A percentile compares a stretch with the other conserved stretches of the same genome.
These are phyloP conservation scores for Phalaenopsis aphrodite DNA, from an alignment of 106 monocot species.

Conservation along the genomic window DNA sequence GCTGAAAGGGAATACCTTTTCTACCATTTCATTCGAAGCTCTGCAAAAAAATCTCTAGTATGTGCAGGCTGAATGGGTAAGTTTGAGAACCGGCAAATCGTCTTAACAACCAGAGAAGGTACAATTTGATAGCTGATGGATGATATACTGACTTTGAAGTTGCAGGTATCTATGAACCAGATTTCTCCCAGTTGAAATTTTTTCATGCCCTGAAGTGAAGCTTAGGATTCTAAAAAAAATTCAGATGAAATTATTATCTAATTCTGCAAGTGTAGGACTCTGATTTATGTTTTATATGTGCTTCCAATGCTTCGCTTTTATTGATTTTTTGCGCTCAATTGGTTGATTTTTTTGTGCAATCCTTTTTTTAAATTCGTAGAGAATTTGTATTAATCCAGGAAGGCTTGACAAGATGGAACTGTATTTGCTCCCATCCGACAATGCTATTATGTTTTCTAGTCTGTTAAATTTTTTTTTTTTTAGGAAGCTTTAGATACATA, in stretches of 20 bases:
- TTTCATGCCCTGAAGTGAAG: not conserved
- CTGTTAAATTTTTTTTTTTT: no score
- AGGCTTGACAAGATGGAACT: no score
- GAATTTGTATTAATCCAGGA: no score
- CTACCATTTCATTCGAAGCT: no score
- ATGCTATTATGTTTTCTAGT: no score
- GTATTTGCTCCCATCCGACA: no score
- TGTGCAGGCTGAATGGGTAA: no score
- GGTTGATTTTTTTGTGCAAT: not conserved
- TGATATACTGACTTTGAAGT: not conserved
- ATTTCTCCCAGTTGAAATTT: no score
- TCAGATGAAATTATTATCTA: not conserved
- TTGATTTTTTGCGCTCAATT: not conserved
- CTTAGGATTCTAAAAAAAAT: not conserved
- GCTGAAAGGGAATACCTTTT: not conserved
- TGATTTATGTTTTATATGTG: not conserved
- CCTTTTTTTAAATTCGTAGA: no score
- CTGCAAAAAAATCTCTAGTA: no score
- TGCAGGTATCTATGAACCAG: no score
- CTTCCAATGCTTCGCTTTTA: not conserved
- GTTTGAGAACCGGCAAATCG: not conserved
- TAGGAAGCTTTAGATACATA: no score
- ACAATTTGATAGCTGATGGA: not conserved
- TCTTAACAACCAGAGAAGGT: not conserved
- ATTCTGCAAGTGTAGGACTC: conserved; percentile 2